Evolutionary conservation across 2,329 filamentous ascomycete genomes (phyloP), one percentile per base, ranked within the genome.

Genomic region (Macrophomina pseudophaseolina): DNA sequence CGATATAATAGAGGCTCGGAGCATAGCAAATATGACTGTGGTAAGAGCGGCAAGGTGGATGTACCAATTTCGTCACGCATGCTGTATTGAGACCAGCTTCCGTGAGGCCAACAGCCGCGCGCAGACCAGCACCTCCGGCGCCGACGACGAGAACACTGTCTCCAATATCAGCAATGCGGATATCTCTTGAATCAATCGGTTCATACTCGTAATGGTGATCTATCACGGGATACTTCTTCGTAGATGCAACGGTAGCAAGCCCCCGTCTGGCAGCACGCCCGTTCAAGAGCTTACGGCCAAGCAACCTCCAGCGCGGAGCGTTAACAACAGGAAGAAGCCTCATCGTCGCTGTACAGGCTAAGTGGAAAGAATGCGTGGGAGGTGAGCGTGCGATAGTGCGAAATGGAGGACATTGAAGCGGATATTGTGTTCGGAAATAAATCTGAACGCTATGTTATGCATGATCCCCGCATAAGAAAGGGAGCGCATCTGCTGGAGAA

Each of bases 1-100:
- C 35, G 4, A 38, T 7, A 38, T 7, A 7, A 38, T 8, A 12
- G 11, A 38, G 35, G 35, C 11, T 38, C 35, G 35, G 35, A 38
- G 35, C 35, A 12, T 38, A 38, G 35, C 1, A 38, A 38, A 38
- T 3, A 12, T 12, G 11, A 38, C 35, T 38, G 35, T 38, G 6
- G 35, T 38, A 9, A 44, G 5, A 44, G 16, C 11, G 16, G 16
- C 23, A 44, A 16, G 16, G 16, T 16, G 18, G 8, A 16, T 33
- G 32, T 58, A 65, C 63, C 38, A 89, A 80, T 74, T 89, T 89
- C 35, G 85, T 86, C 69, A 90, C 83, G 78, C 87, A 89, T 69
- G 87, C 87, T 68, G 87, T 89, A 71, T 89, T 87, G 73, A 89
- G 84, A 8, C 87, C 87, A 70, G 86, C 85, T 78, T 89, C 87